A percentile compares a stretch with the other conserved stretches of the same genome.
Evolutionary conservation across 2,329 filamentous ascomycete genomes (phyloP).

Genomic region (Arthrobotrys iridis): DNA sequence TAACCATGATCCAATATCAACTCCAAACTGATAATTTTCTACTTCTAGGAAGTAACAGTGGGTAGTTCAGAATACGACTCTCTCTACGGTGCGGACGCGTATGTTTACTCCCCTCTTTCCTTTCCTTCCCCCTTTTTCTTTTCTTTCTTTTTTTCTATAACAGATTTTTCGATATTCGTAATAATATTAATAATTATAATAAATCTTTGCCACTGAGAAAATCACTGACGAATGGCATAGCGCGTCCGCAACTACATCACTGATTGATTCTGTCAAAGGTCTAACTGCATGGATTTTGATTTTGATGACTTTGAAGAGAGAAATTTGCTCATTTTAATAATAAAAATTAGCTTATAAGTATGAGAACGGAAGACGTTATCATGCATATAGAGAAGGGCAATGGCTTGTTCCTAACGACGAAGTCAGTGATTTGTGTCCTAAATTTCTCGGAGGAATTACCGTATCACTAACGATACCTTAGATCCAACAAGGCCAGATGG

Average conservation of each 20-base stretch:
- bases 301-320: neutral
- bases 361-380: slow-evolving; percentile 26
- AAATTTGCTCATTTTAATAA: neutral
- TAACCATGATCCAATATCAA: neutral
- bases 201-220: too few relatives aligned
- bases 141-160: neutral
- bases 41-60: neutral
- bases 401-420: slow-evolving; percentile 36
- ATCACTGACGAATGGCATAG: neutral
- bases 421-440: neutral
- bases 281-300: neutral
- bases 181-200: too few relatives aligned
- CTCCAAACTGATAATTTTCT: neutral
- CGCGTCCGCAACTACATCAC: slow-evolving; percentile 41
- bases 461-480: neutral
- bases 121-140: neutral
- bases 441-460: neutral
- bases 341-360: slow-evolving; percentile 17
- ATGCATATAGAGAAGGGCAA: slow-evolving; percentile 28
- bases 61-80: slow-evolving; percentile 41
- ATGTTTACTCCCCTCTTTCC: neutral
- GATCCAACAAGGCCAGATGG: slow-evolving; percentile 52
- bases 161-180: too few relatives aligned
- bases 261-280: slow-evolving; percentile 44
- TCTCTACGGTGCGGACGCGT: slow-evolving; percentile 44